These are phyloP conservation scores for Poronia punctata DNA, from an alignment of 495 filamentous ascomycete species.

Conservation along the genomic window DNA sequence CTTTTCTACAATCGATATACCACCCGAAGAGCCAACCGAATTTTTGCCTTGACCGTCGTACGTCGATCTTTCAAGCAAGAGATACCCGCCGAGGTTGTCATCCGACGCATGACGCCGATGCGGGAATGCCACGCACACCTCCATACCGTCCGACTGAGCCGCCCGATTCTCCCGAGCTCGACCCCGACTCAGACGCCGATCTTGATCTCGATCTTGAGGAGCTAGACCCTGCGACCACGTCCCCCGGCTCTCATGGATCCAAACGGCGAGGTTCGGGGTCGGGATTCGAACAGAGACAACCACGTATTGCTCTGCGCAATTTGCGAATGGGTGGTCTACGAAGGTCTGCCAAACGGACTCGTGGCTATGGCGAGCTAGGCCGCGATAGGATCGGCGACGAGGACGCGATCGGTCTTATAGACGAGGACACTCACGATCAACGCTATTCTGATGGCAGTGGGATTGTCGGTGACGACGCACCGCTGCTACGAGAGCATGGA, in stretches of 20 bases:
- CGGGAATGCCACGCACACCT: slow-evolving; percentile 48
- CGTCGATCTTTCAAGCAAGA: background rate
- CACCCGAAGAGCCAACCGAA: too few species aligned
- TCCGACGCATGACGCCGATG: slow-evolving; percentile 30
- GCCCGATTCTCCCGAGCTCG: slow-evolving; percentile 46
- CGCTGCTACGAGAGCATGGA: slow-evolving; percentile 47
- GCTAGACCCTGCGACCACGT: slow-evolving; percentile 53
- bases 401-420: slow-evolving; percentile 50
- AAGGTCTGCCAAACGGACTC: slow-evolving; percentile 40
- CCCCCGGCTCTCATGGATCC: slow-evolving; percentile 20
- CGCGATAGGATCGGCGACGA: slow-evolving; percentile 46
- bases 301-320: slow-evolving; percentile 63
- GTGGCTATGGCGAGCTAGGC: slow-evolving; percentile 54
- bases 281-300: slow-evolving; percentile 39
- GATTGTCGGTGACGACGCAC: slow-evolving; percentile 56
- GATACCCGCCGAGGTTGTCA: slow-evolving; percentile 5
- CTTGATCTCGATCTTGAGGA: slow-evolving; percentile 59
- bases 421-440: slow-evolving; percentile 41
- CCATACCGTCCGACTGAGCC: slow-evolving; percentile 42
- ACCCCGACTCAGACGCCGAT: slow-evolving; percentile 62
- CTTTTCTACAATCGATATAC: too few species aligned
- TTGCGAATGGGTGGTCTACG: slow-evolving; percentile 56
- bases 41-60: background rate
- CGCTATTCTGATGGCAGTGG: slow-evolving; percentile 47
- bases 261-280: slow-evolving; percentile 37